A percentile compares a stretch with the other conserved stretches of the same genome.
Evolutionary conservation across 129 eudicot genomes (phyloP).

Genomic region (Dittrichia graveolens): DNA sequence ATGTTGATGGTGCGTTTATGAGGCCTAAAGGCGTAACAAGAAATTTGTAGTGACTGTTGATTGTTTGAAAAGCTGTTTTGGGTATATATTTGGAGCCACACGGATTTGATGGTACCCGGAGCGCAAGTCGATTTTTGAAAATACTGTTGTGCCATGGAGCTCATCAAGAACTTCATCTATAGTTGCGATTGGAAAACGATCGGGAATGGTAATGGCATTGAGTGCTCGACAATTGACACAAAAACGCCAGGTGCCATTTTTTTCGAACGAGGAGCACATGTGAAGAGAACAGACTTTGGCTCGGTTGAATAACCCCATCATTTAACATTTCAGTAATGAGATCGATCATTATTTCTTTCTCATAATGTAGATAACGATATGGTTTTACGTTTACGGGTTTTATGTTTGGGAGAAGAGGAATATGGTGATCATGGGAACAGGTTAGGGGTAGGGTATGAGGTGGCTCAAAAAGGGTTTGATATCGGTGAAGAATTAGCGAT

Average conservation of each 20-base stretch:
- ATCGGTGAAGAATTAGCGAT: background rate
- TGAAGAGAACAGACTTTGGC: background rate
- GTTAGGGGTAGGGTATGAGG: background rate
- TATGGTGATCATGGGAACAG: background rate
- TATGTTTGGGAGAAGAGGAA: too few species aligned
- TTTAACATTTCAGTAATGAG: background rate
- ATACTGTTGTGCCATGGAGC: background rate
- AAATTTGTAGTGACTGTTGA: background rate
- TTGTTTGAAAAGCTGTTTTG: background rate
- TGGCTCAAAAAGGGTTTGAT: background rate
- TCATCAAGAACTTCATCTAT: background rate
- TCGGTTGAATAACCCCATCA: background rate
- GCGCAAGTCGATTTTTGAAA: background rate
- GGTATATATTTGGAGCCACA: background rate
- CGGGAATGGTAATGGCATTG: background rate
- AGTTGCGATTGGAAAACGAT: conserved; percentile 6
- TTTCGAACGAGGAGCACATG: background rate
- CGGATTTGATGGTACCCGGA: background rate
- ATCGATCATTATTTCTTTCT: background rate
- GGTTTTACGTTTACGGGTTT: background rate
- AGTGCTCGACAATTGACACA: background rate
- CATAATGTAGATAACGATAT: background rate
- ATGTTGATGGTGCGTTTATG: background rate
- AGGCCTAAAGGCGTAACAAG: background rate
- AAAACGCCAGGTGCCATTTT: too few species aligned